phyloP scores from a whole-genome alignment of 352 stramenopile genomes.

The Globisporangium acanthophoron region DNA sequence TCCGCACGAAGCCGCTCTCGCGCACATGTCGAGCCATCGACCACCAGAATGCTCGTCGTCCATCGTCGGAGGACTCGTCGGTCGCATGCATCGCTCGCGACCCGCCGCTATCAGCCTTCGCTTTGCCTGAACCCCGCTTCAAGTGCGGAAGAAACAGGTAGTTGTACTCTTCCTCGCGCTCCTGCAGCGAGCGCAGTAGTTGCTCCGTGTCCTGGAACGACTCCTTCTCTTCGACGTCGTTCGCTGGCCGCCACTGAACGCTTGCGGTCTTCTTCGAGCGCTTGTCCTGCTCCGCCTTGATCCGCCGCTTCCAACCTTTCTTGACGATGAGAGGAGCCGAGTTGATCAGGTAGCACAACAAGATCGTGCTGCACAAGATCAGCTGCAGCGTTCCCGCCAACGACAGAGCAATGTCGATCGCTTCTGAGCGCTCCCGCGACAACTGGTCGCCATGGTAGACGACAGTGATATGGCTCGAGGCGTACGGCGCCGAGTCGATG shows the following conservation, averaged over 20 bases:
- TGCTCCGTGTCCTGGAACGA: constrained; percentile 63
- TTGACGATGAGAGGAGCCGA: constrained; percentile 61
- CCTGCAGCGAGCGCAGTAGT: constrained; percentile 44
- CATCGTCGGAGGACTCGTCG: background rate
- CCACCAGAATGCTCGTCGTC: background rate
- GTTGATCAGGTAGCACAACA: constrained; percentile 65
- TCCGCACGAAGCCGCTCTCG: background rate
- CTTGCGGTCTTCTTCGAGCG: constrained; percentile 40
- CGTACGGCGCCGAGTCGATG: constrained; percentile 47
- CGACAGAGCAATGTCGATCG: constrained; percentile 30
- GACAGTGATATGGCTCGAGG: constrained; percentile 32
- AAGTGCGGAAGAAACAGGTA: constrained; percentile 44
- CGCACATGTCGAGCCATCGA: background rate
- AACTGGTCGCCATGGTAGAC: constrained; percentile 13
- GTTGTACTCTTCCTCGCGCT: constrained; percentile 60
- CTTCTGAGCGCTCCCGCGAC: constrained; percentile 15
- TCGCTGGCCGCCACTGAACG: constrained; percentile 13
- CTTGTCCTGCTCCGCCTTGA: constrained; percentile 29
- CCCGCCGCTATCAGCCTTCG: background rate
- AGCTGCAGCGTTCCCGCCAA: constrained; percentile 52
- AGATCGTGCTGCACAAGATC: constrained; percentile 34
- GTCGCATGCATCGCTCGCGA: background rate
- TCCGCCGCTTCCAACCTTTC: constrained; percentile 60
- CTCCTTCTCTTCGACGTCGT: constrained; percentile 35
- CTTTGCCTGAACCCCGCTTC: constrained; percentile 1